These are phyloP conservation scores for Podila verticillata DNA, from an alignment of 192 early-diverging fungal genomes.

Conservation along the genomic window DNA sequence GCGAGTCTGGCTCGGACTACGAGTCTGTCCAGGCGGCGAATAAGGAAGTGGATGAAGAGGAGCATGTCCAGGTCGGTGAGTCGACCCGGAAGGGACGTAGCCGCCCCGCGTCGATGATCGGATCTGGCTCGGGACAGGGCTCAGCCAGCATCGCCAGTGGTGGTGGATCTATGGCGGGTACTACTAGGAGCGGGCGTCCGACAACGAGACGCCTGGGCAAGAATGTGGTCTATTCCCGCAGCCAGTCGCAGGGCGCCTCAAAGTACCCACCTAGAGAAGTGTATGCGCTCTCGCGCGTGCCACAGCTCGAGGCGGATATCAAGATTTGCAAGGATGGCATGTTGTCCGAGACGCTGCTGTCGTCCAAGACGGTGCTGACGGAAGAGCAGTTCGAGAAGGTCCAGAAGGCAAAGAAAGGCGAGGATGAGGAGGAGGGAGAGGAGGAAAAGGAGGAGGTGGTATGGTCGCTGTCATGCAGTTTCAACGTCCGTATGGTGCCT, in stretches of 20 bases:
- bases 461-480: constrained; percentile 31
- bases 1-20: not conserved
- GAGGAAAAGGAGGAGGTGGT: constrained; percentile 1
- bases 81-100: not conserved
- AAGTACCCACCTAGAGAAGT: not conserved
- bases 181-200: not conserved
- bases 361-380: constrained; percentile 26
- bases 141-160: not conserved
- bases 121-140: not conserved
- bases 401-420: not conserved
- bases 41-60: not conserved
- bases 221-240: not conserved
- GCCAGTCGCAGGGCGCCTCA: not conserved
- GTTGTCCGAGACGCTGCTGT: constrained; percentile 21
- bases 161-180: not conserved
- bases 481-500: constrained; percentile 28
- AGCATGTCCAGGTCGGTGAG: not conserved
- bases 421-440: not conserved
- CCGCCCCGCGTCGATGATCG: not conserved
- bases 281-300: not conserved
- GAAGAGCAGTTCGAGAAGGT: constrained; percentile 26
- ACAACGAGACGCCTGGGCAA: not conserved
- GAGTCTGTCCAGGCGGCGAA: not conserved
- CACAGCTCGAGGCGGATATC: constrained; percentile 35
- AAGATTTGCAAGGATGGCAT: constrained; percentile 20